These are phyloP conservation scores for Aspergillus mulundensis DNA, from an alignment of 495 filamentous ascomycete species.

Conservation along the genomic window DNA sequence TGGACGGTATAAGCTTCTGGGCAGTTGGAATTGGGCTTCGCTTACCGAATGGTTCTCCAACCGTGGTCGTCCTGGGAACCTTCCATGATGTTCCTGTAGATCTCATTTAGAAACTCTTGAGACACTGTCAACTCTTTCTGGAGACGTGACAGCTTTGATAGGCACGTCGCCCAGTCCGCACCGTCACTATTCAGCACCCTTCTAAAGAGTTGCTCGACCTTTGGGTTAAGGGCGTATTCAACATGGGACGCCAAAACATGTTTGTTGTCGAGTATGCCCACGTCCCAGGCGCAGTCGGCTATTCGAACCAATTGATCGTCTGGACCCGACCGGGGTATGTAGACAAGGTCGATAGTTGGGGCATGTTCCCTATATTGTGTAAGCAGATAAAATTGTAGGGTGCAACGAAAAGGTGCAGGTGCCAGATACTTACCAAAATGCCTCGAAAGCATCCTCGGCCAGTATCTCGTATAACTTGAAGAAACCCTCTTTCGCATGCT, in stretches of 20 bases:
- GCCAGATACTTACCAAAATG: not conserved
- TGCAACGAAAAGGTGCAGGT: not conserved
- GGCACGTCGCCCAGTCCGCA: not conserved
- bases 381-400: not conserved
- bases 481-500: not conserved
- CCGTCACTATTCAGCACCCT: not conserved
- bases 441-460: not conserved
- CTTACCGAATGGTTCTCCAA: not conserved
- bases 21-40: not conserved
- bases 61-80: not conserved
- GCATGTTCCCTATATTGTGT: not conserved
- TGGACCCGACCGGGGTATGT: not conserved
- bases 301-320: not conserved
- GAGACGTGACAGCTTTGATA: not conserved
- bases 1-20: not conserved
- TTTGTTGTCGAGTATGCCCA: not conserved
- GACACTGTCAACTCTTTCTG: too few species aligned
- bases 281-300: not conserved
- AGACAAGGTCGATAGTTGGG: not conserved
- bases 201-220: not conserved
- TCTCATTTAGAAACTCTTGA: not conserved
- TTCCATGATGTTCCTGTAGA: not conserved
- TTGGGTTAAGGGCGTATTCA: not conserved
- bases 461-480: not conserved
- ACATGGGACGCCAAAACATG: not conserved